Conservation (phyloP, 805 yeast species). For the Kodamaea lidongshanica region DNA sequence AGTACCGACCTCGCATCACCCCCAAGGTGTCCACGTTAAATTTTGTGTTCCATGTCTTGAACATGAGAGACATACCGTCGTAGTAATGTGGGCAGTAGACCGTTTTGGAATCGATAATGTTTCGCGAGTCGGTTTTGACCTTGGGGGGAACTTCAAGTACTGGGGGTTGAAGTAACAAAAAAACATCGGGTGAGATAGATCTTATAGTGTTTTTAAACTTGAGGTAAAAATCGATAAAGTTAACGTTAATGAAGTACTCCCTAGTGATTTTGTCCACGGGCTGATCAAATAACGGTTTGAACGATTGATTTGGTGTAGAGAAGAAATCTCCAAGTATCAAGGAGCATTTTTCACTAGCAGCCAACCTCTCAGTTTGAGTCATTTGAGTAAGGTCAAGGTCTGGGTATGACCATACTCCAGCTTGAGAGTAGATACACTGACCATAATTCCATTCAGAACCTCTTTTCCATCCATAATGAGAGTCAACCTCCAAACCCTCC, state of each 20-base stretch:
- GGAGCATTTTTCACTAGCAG: constrained; percentile 15
- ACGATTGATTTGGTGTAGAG: constrained; percentile 31
- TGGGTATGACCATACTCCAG: constrained; percentile 65
- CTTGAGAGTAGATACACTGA: constrained; percentile 72
- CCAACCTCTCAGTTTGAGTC: constrained; percentile 27
- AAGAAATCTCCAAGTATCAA: constrained; percentile 26
- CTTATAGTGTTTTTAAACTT: constrained; percentile 47
- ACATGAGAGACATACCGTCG: constrained; percentile 91
- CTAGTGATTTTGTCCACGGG: constrained; percentile 5
- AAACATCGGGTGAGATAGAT: constrained; percentile 35
- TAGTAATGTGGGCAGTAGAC: constrained; percentile 86
- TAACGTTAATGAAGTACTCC: constrained; percentile 53
- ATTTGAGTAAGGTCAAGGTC: constrained; percentile 26
- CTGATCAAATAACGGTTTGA: constrained; percentile 11
- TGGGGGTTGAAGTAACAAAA: constrained; percentile 73
- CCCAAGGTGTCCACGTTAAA: constrained; percentile 90
- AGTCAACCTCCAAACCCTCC: constrained; percentile 43
- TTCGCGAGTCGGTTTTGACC: constrained; percentile 41
- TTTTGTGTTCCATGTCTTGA: constrained; percentile 76
- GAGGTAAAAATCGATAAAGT: constrained; percentile 58
- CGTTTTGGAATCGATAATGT: constrained; percentile 55
- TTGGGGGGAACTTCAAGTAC: constrained; percentile 73
- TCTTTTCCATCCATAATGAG: constrained; percentile 66
- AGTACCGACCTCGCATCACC: constrained; percentile 70
- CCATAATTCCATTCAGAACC: constrained; percentile 62